Evolutionary conservation across 2,329 filamentous ascomycete species (phyloP), one percentile per base, ranked within the genome.

Genomic region (Leptographium flavum): DNA sequence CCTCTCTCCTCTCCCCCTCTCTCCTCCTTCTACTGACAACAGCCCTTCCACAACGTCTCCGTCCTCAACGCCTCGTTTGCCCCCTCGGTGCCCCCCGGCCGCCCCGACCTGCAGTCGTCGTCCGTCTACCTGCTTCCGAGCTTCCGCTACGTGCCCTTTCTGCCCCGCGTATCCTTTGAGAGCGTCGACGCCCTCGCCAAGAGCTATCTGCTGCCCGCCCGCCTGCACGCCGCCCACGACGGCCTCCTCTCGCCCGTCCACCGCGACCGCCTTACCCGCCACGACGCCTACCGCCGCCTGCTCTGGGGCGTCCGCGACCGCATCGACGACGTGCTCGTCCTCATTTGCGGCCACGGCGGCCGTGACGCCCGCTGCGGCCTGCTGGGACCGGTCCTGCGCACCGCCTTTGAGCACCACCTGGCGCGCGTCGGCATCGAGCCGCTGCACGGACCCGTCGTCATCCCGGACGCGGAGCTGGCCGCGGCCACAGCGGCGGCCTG

Each of bases 341-440:
- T 96, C 19, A 81, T 95, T 37, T 98, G 92, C 57, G 87, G 87
- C 0, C 92, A 98, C 55, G 83, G 81, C 14, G 79, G 79, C 3
- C 71, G 92, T 11, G 92, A 98, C 58, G 67, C 70, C 55, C 73
- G 92, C 43, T 98, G 92, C 56, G 90, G 92, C 0, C 64, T 85
- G 21, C 69, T 90, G 51, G 88, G 86, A 0, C 87, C 87, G 0
- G 63, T 86, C 2, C 66, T 96, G 14, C 67, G 76, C 53, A 62
- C 63, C 0, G 81, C 87, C 54, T 96, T 96, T 53, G 71, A 77
- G 52, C 62, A 60, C 9, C 71, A 76, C 54, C 59, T 88, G 6
- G 60, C 61, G 2, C 60, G 58, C 5, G 62, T 65, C 17, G 74
- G 73, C 0, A 59, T 77, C 3, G 54, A 64, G 4, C 66, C 83